Evolutionary conservation across 768 basidiomycete genomes (phyloP).

Genomic region (Psilocybe cubensis): DNA sequence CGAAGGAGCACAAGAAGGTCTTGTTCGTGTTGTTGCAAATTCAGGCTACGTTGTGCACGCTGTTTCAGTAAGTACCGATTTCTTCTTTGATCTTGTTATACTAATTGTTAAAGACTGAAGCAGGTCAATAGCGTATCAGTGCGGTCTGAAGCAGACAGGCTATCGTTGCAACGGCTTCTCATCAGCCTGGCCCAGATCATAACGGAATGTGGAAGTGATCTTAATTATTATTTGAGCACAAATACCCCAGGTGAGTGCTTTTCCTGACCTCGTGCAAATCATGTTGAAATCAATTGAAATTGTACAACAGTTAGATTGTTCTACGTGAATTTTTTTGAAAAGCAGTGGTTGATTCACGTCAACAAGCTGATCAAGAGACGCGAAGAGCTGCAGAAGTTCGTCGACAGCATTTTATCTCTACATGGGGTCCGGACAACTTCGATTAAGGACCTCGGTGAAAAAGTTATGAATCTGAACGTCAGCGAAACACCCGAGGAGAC

Average conservation of each 20-base stretch:
- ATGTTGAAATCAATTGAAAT: not conserved
- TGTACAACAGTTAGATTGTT: slow-evolving; percentile 27
- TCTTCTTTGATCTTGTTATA: not conserved
- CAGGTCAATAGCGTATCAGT: slow-evolving; percentile 18
- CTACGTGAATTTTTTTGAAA: slow-evolving; percentile 36
- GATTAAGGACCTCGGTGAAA: slow-evolving; percentile 21
- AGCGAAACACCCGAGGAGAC: not conserved
- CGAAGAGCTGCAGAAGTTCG: slow-evolving; percentile 32
- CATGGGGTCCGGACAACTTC: slow-evolving; percentile 26
- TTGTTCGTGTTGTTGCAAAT: slow-evolving; percentile 43
- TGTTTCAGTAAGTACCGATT: slow-evolving; percentile 42
- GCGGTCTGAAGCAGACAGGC: slow-evolving; percentile 27
- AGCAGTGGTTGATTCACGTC: slow-evolving; percentile 31
- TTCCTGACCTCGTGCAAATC: not conserved
- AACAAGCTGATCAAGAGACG: slow-evolving; percentile 31
- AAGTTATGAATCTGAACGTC: slow-evolving; percentile 12
- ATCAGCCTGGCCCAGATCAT: slow-evolving; percentile 37
- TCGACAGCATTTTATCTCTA: slow-evolving; percentile 38
- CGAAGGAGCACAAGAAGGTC: slow-evolving; percentile 48
- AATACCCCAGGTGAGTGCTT: slow-evolving; percentile 29
- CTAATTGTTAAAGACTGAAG: slow-evolving; percentile 11
- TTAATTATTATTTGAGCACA: slow-evolving; percentile 41
- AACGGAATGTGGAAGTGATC: slow-evolving; percentile 37
- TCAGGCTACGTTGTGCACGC: slow-evolving; percentile 44
- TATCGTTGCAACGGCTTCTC: slow-evolving; percentile 27